Evolutionary conservation across 768 basidiomycete genomes (phyloP).

Genomic region (Boletus subcaerulescens): DNA sequence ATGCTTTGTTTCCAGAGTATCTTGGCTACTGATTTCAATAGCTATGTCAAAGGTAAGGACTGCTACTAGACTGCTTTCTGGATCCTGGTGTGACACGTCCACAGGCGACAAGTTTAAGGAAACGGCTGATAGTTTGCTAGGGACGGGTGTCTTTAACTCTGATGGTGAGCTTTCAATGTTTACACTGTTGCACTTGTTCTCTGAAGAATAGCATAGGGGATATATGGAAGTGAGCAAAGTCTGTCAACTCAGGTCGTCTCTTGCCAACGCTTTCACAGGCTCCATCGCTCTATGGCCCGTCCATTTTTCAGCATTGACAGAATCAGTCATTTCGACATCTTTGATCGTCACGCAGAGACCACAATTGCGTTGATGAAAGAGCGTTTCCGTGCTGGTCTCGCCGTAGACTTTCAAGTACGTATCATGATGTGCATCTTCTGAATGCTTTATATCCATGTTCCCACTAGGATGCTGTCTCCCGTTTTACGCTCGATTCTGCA

Average conservation of each 20-base stretch:
- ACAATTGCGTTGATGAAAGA: slow-evolving; percentile 43
- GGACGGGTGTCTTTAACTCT: slow-evolving; percentile 56
- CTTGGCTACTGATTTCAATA: slow-evolving; percentile 42
- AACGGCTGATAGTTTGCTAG: slow-evolving; percentile 36
- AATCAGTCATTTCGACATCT: slow-evolving; percentile 61
- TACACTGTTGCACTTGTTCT: not conserved
- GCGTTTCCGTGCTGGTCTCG: slow-evolving; percentile 43
- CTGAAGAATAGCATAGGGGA: slow-evolving; percentile 42
- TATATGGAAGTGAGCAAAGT: slow-evolving; percentile 57
- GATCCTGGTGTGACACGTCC: not conserved
- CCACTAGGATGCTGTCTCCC: slow-evolving; percentile 40
- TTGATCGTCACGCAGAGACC: slow-evolving; percentile 51
- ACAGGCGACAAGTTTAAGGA: slow-evolving; percentile 34
- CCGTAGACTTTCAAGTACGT: slow-evolving; percentile 59
- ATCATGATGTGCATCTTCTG: not conserved
- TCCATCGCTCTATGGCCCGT: slow-evolving; percentile 65
- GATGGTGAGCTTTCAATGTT: slow-evolving; percentile 35
- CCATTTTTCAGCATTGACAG: slow-evolving; percentile 67
- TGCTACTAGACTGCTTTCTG: not conserved
- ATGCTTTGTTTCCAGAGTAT: slow-evolving; percentile 29
- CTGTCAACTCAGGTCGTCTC: not conserved
- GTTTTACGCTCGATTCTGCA: slow-evolving; percentile 53
- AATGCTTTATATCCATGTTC: not conserved
- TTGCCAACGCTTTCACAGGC: slow-evolving; percentile 32
- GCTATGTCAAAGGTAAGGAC: slow-evolving; percentile 41